Evolutionary conservation across 2,329 filamentous ascomycete genomes (phyloP).

Genomic region (Hymenoscyphus albidus): DNA sequence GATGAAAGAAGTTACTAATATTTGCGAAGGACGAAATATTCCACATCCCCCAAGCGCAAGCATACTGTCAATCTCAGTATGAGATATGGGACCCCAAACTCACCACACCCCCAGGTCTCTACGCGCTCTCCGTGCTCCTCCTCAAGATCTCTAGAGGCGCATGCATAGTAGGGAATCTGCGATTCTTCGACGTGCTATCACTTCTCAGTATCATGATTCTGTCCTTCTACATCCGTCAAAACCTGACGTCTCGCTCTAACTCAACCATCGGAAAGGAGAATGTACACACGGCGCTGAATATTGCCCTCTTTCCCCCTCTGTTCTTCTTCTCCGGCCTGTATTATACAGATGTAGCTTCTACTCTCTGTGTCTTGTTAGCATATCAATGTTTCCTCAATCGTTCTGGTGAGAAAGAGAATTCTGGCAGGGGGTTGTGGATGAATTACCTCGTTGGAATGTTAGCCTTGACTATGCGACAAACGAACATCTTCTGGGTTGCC

Average conservation of each 20-base stretch:
- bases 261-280: constrained; percentile 14
- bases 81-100: constrained; percentile 91
- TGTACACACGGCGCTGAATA: constrained; percentile 68
- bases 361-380: constrained; percentile 66
- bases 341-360: constrained; percentile 89
- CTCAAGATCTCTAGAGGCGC: constrained; percentile 33
- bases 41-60: constrained; percentile 86
- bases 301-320: constrained; percentile 79
- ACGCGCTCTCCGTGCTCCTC: constrained; percentile 44
- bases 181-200: constrained; percentile 46
- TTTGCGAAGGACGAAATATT: constrained; percentile 73
- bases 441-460: constrained; percentile 54
- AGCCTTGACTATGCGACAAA: constrained; percentile 79
- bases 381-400: constrained; percentile 55
- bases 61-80: constrained; percentile 74
- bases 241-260: constrained; percentile 19
- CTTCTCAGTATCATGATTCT: constrained; percentile 41
- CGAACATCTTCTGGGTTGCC: constrained; percentile 94
- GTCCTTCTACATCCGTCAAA: constrained; percentile 26
- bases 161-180: constrained; percentile 44
- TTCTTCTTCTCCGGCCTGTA: constrained; percentile 97
- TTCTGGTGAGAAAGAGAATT: constrained; percentile 18
- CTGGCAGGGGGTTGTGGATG: constrained; percentile 29
- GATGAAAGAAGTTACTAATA: not conserved
- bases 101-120: constrained; percentile 76